Base-by-base conservation (phyloP, 2,329 filamentous ascomycete genomes). In the Colletotrichum tropicicola region DNA sequence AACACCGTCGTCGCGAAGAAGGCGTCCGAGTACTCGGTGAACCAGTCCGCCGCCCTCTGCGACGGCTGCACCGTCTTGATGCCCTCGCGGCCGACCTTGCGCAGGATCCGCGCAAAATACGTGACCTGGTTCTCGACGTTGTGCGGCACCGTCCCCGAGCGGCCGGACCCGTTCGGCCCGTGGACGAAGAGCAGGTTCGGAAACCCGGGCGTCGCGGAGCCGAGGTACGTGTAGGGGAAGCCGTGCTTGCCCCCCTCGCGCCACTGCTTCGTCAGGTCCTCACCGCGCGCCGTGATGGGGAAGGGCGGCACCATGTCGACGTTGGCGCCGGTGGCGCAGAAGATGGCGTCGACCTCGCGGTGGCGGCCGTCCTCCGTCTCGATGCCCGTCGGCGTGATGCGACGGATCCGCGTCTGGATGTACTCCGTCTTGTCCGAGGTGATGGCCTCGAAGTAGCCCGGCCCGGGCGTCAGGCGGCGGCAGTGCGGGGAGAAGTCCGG, bases 251-350 rank as follows among this genome's bases (percentile, higher is more conserved):
- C 86, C 39, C 81, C 83, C 2, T 80, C 79, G 13, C 79, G 80
- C 90, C 90, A 92, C 1, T 85, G 79, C 8, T 80, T 74, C 10
- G 79, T 76, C 2, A 92, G 77, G 59, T 89, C 82, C 8, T 82
- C 74, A 3, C 84, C 87, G 49, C 82, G 75, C 2, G 86, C 84
- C 23, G 80, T 78, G 67, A 92, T 86, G 0, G 87, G 79, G 68
- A 92, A 92, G 0, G 83, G 83, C 0, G 88, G 88, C 0, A 84
- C 78, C 74, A 85, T 80, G 67, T 87, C 83, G 10, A 83, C 81
- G 68, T 91, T 89, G 8, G 88, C 88, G 1, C 91, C 91, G 0
- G 91, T 93, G 1, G 89, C 87, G 70, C 89, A 92, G 68, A 92
- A 87, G 5, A 92, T 79, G 13, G 87, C 86, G 65, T 91, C 89